Evolutionary conservation across 176 grass and related monocot genomes (phyloP), one percentile per base, ranked within the genome.

Genomic region (Triticum monococcum): DNA sequence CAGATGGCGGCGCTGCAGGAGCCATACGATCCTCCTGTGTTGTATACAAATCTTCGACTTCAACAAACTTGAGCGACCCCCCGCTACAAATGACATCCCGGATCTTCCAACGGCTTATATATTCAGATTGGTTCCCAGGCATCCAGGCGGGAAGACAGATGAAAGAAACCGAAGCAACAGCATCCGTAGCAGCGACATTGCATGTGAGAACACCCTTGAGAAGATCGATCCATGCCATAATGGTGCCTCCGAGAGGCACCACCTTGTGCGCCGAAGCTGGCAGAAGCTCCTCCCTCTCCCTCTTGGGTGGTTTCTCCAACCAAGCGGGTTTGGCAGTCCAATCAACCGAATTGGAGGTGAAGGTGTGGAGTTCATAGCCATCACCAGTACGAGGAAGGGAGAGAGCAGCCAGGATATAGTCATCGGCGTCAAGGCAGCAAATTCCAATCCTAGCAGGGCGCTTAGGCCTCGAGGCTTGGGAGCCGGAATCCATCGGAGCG

Each of bases 381-480:
- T 26, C 20, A 3, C 1, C 7, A 20, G 2, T 1, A 56, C 6
- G 1, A 16, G 7, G 4, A 7, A 23, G 0, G 23, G 12, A 18
- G 6, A 74, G 71, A 16, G 22, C 71, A 3, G 40, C 71, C 2
- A 74, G 40, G 1, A 74, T 48, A 24, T 26, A 75, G 0, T 75
- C 72, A 17, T 43, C 41, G 23, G 72, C 7, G 23, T 28, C 36
- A 11, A 0, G 41, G 11, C 52, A 56, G 52, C 52, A 56, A 56
- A 56, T 56, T 56, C 52, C 17, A 0, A 56, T 56, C 52, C 20
- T 56, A 20, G 52, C 17, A 20, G 52, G 52, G 5, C 2, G 5
- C 2, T 56, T 20, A 56, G 17, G 2, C 52, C 17, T 2, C 52
- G 52, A 56, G 52, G 17, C 52, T 0, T 2, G 52, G 52, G 52